Base-by-base conservation (phyloP, 306 rosid species). In the Trifolium repens region DNA sequence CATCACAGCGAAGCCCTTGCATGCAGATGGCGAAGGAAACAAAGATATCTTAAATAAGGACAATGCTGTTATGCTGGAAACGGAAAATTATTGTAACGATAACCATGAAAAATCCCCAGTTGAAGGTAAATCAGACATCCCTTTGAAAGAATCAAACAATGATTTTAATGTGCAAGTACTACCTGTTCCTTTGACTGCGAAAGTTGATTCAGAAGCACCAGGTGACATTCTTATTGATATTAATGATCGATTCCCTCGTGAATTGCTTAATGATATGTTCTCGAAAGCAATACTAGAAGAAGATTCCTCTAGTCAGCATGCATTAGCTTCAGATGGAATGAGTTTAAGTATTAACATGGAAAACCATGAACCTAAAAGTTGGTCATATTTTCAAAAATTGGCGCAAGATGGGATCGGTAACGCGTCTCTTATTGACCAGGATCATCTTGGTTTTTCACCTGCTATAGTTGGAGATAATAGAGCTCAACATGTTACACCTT, bases 311-410 rank as follows among this genome's bases (percentile, higher is more conserved):
- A 65, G 69, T 70, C 74, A 57, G 61, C 78, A 64, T 79, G 82
- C 87, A 78, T 70, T 89, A 81, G 71, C 86, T 24, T 73, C 85
- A 15, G 94, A 89, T 81, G 90, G 93, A 47, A 79, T 86, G 63
- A 87, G 92, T 67, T 40, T 90, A 85, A 92, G 96, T 71, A 46
- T 92, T 82, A 85, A 88, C 75, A 75, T 90, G 83, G 89, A 92
- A 81, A 92, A 92, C 78, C 91, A 62, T 30, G 96, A 92, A 17
- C 96, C 97, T 42, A 89, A 79, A 87, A 81, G 74, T 72, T 92
- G 96, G 97, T 90, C 97, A 3, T 92, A 92, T 82, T 92, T 92
- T 76, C 88, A 82, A 63, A 92, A 90, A 47, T 76, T 92, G 87
- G 97, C 93, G 12, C 89, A 83, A 82, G 89, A 82, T 60, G 97